Evolutionary conservation across 345 rosid genomes (phyloP).

Genomic region (Pugionium cornutum): DNA sequence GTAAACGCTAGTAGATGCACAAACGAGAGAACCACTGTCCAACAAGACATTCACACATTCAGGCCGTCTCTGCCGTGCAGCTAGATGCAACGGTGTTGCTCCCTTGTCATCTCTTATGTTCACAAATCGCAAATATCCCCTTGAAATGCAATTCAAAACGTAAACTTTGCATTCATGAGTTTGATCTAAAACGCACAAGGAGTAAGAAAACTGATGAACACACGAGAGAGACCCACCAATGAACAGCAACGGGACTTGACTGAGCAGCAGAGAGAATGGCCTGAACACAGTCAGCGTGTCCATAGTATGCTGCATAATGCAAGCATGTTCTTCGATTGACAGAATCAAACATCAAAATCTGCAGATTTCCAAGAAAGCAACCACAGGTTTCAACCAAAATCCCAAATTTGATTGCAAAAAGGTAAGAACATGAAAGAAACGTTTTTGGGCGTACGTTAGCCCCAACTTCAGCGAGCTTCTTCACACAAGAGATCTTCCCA

Average conservation of each 20-base stretch:
- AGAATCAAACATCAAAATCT: constrained; percentile 8
- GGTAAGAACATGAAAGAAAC: not conserved
- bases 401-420: not conserved
- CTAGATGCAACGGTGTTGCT: too few species aligned
- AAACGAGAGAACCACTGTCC: constrained; percentile 55
- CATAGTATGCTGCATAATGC: too few species aligned
- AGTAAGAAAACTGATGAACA: not conserved
- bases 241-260: constrained; percentile 76
- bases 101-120: too few species aligned
- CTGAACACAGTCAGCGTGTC: constrained; percentile 66
- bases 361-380: constrained; percentile 25
- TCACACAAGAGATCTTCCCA: constrained; percentile 55
- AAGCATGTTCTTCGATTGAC: too few species aligned
- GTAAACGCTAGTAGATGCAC: constrained; percentile 60
- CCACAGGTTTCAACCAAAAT: not conserved
- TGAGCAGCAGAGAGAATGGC: constrained; percentile 78
- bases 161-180: not conserved
- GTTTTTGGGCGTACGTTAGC: constrained; percentile 67
- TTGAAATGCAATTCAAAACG: constrained; percentile 32
- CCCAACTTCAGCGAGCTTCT: constrained; percentile 59
- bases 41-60: constrained; percentile 81
- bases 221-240: constrained; percentile 51
- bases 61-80: constrained; percentile 74
- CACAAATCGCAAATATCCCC: constrained; percentile 77
- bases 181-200: not conserved